Base-by-base conservation (phyloP, 179 eudicot genomes). In the Beta corolliflora region DNA sequence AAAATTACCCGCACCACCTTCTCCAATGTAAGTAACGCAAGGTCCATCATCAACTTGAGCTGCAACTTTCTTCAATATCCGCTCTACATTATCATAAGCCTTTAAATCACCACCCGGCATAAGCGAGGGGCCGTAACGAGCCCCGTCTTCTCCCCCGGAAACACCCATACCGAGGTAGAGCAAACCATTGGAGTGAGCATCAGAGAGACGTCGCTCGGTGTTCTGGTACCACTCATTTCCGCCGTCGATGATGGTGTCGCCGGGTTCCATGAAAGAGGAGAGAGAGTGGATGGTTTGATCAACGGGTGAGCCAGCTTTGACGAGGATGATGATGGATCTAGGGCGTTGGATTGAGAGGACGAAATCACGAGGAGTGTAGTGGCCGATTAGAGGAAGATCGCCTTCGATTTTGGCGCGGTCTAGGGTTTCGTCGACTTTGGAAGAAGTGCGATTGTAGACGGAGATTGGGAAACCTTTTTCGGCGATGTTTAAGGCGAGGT, bases 11-110 rank as follows among this genome's bases (percentile, higher is more conserved):
- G 88, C 73, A 13, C 90, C 90, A 25, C 88, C 88, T 69, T 86
- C 87, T 2, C 90, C 90, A 19, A 86, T 86, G 78, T 86, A 88
- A 41, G 88, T 88, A 3, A 88, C 90, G 71, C 90, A 88, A 0
- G 90, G 90, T 1, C 88, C 90, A 61, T 86, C 90, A 61, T 88
- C 90, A 10, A 88, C 88, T 54, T 88, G 88, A 23, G 90, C 90
- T 2, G 90, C 88, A 8, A 88, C 85, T 9, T 84, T 88, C 80
- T 86, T 86, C 13, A 88, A 25, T 0, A 88, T 83, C 0, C 15
- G 11, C 53, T 86, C 87, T 1, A 88, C 76, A 19, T 86, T 86
- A 0, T 50, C 5, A 5, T 88, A 88, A 0, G 88, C 90, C 10
- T 84, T 18, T 18, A 58, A 53, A 7, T 84, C 84, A 2, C 90